These are phyloP conservation scores for Colletotrichum sp. DNA, from an alignment of 2,329 filamentous ascomycete genomes.

Conservation along the genomic window DNA sequence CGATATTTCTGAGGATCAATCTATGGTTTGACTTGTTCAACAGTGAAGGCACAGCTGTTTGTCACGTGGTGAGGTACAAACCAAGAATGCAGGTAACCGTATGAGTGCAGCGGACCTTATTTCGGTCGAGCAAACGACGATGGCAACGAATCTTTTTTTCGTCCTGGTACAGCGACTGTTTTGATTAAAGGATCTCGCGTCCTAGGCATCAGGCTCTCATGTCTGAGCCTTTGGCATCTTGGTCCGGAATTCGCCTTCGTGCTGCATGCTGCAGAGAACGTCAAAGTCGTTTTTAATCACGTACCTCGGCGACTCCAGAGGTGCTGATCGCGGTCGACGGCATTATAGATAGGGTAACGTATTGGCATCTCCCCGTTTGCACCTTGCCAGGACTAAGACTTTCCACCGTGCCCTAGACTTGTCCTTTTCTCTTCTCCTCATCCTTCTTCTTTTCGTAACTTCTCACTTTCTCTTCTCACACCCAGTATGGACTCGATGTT, in stretches of 20 bases:
- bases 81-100: slow-evolving; percentile 23
- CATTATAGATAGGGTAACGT: background rate
- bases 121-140: slow-evolving; percentile 21
- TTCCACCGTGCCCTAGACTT: background rate
- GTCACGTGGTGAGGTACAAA: slow-evolving; percentile 23
- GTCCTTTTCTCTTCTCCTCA: background rate
- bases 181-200: background rate
- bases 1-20: background rate
- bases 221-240: slow-evolving; percentile 15
- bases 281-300: slow-evolving; percentile 10
- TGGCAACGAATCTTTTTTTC: slow-evolving; percentile 2
- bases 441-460: background rate
- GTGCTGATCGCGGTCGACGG: slow-evolving; percentile 9
- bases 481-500: slow-evolving; percentile 11
- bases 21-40: slow-evolving; percentile 10
- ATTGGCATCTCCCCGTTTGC: slow-evolving; percentile 15
- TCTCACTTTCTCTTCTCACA: background rate
- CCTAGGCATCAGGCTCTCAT: slow-evolving; percentile 6
- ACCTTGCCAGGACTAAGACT: background rate
- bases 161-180: background rate
- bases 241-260: background rate
- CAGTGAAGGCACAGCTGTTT: slow-evolving; percentile 17
- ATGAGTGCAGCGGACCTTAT: slow-evolving; percentile 19
- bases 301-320: background rate
- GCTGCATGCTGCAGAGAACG: background rate